Evolutionary conservation across 2,329 filamentous ascomycete species (phyloP).

Genomic region (Chrysosporium keratinophilum): DNA sequence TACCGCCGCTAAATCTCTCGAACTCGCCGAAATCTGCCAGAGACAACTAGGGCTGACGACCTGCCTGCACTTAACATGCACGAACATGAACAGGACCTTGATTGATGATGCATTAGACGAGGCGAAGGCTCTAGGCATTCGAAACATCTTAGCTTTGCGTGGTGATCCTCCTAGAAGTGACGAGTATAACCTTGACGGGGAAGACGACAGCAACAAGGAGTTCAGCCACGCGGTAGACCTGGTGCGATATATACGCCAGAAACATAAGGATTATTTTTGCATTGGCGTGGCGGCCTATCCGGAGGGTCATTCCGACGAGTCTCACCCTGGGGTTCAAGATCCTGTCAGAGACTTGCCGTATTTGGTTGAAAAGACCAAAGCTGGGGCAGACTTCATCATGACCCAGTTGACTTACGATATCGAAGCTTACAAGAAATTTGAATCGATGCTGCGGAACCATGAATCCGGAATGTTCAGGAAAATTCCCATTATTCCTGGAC

Average conservation of each 20-base stretch:
- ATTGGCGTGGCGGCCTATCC: constrained; percentile 91
- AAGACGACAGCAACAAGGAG: constrained; percentile 56
- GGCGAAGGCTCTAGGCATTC: constrained; percentile 78
- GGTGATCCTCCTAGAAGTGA: constrained; percentile 83
- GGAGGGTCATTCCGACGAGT: constrained; percentile 87
- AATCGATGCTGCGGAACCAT: constrained; percentile 64
- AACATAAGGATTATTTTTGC: constrained; percentile 90
- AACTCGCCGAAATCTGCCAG: constrained; percentile 91
- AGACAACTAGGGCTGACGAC: constrained; percentile 84
- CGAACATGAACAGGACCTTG: constrained; percentile 81
- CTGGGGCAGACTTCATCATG: constrained; percentile 96
- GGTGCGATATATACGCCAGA: constrained; percentile 74
- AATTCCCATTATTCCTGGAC: constrained; percentile 81
- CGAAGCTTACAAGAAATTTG: constrained; percentile 69
- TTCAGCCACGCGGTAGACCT: constrained; percentile 85
- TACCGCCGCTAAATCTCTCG: constrained; percentile 80
- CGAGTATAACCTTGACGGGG: constrained; percentile 64
- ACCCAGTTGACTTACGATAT: constrained; percentile 95
- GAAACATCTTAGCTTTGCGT: constrained; percentile 84
- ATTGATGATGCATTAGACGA: constrained; percentile 85
- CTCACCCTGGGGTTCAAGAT: constrained; percentile 67
- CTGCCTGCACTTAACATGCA: constrained; percentile 92
- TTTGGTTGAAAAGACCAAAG: constrained; percentile 78
- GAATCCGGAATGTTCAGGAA: constrained; percentile 74
- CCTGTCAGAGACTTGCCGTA: constrained; percentile 64